Conservation (phyloP, 179 eudicot species). For the Gypsophila paniculata region DNA sequence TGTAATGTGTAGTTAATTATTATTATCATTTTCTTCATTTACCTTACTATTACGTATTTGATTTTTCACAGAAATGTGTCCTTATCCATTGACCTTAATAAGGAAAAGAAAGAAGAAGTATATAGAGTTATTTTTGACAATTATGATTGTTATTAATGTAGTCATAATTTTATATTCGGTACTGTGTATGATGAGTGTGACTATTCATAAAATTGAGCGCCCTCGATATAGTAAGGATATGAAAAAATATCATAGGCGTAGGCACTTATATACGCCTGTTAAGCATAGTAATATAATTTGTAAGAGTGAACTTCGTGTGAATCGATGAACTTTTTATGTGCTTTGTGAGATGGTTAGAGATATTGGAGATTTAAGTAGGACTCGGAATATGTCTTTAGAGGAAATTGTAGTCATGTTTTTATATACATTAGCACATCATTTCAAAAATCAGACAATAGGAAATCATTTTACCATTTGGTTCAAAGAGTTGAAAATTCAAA, state of each 20-base stretch:
- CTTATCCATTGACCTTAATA: not conserved
- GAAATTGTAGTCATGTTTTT: conserved; percentile 7
- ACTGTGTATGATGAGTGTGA: not conserved
- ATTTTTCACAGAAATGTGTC: not conserved
- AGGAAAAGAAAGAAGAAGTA: not conserved
- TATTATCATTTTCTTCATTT: too few relatives aligned
- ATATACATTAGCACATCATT: conserved; percentile 17
- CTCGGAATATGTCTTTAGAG: not conserved
- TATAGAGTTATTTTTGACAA: not conserved
- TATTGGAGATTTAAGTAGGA: conserved; percentile 11
- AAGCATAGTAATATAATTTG: too few relatives aligned
- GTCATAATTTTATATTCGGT: not conserved
- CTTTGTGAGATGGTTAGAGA: conserved; percentile 25
- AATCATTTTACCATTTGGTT: not conserved
- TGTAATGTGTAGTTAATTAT: too few relatives aligned
- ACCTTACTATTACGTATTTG: too few relatives aligned
- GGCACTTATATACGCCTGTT: too few relatives aligned
- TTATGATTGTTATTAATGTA: not conserved
- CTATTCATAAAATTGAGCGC: not conserved
- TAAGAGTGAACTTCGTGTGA: not conserved
- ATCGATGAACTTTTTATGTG: conserved; percentile 2
- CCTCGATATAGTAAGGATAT: not conserved
- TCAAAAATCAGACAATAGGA: conserved; percentile 13
- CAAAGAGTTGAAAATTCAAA: not conserved
- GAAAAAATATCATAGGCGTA: too few relatives aligned